phyloP scores from a whole-genome alignment of 2,329 filamentous ascomycete genomes.

The Pseudogymnoascus pannorum region DNA sequence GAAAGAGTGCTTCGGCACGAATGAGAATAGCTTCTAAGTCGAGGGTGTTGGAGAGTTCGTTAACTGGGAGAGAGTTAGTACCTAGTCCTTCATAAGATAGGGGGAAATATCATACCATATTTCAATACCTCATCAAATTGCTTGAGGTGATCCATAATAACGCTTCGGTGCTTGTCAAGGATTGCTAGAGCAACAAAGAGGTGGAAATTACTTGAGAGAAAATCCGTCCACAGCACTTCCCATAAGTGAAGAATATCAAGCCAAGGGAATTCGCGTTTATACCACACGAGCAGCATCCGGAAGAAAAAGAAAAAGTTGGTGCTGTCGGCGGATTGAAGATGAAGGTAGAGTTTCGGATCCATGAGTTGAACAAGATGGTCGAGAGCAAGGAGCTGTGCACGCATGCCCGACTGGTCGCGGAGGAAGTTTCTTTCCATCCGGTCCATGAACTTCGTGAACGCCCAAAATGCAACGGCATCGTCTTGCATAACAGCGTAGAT shows the following conservation, averaged over 20 bases:
- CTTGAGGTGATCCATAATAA: constrained; percentile 89
- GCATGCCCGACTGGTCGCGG: constrained; percentile 93
- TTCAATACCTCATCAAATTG: constrained; percentile 97
- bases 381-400: constrained; percentile 78
- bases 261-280: constrained; percentile 95
- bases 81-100: background rate
- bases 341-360: constrained; percentile 88
- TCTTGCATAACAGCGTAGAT: constrained; percentile 98
- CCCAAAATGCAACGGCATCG: constrained; percentile 95
- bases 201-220: constrained; percentile 80
- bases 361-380: constrained; percentile 95
- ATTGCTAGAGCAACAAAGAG: constrained; percentile 91
- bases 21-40: constrained; percentile 82
- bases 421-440: constrained; percentile 97
- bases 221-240: constrained; percentile 95
- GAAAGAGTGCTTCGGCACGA: constrained; percentile 81
- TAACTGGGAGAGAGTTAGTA: constrained; percentile 51
- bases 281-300: constrained; percentile 98
- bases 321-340: constrained; percentile 82
- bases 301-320: constrained; percentile 99
- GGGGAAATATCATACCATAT: constrained; percentile 57
- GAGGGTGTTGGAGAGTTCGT: constrained; percentile 89
- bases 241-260: constrained; percentile 77
- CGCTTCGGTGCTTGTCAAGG: constrained; percentile 87
- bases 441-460: constrained; percentile 91